Base-by-base conservation (phyloP, 2,329 filamentous ascomycete genomes). In the Exutisphaerella laricina region DNA sequence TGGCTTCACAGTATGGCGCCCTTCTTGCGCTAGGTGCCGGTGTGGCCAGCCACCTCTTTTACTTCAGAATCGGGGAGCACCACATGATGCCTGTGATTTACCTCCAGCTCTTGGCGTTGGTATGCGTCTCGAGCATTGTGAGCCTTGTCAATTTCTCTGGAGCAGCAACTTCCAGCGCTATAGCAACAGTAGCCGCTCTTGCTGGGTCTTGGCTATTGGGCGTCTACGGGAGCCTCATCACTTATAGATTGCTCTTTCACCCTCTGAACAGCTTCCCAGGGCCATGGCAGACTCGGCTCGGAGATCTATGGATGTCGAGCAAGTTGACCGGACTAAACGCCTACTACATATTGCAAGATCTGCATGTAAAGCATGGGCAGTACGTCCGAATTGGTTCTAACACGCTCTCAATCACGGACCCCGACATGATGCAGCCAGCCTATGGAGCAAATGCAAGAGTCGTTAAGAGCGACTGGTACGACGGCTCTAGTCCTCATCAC, bases 401-500 rank as follows among this genome's bases (percentile, higher is more conserved):
- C 6, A 58, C 62, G 5, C 51, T 68, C 9, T 66, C 64, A 7
- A 62, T 68, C 34, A 55, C 49, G 4, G 53, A 67, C 41, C 58
- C 67, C 30, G 49, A 65, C 49, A 61, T 55, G 45, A 51, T 68
- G 47, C 43, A 66, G 51, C 41, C 51, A 39, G 62, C 71, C 9
- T 68, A 66, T 37, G 67, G 66, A 1, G 38, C 55, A 4, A 54
- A 61, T 18, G 59, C 68, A 2, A 59, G 59, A 48, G 70, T 67
- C 23, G 53, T 45, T 13, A 74, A 73, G 46, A 55, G 53, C 2
- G 50, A 59, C 0, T 73, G 64, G 62, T 74, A 74, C 49, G 62
- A 64, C 17, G 38, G 43, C 20, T 60, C 54, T 9, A 35, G 35
- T n/a, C 66, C 63, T 14, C 53, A 60, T 9, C 46, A 51, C 1